Conservation (phyloP, 108 stramenopile genomes). For the Skeletonema marinoi region DNA sequence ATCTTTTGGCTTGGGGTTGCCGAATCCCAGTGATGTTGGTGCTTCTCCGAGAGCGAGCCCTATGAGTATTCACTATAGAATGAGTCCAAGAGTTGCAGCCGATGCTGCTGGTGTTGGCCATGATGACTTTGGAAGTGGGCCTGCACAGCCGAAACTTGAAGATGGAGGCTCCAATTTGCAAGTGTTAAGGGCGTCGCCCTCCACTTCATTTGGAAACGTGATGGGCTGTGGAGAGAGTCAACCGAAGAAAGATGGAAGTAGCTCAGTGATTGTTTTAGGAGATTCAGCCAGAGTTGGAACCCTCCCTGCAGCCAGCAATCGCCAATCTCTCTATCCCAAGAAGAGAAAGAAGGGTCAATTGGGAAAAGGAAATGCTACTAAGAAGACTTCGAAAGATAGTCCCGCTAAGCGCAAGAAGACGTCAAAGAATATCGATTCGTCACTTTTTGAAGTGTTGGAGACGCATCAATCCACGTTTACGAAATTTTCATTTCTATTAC, state of each 20-base stretch:
- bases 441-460: constrained; percentile 54
- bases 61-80: constrained; percentile 14
- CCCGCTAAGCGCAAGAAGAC: neutral
- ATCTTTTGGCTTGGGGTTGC: constrained; percentile 58
- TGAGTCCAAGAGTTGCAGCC: constrained; percentile 1
- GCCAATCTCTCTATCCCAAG: neutral
- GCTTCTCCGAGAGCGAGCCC: constrained; percentile 21
- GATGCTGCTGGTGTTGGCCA: constrained; percentile 6
- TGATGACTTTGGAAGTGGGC: constrained; percentile 21
- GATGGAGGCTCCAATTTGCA: constrained; percentile 19
- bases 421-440: constrained; percentile 40
- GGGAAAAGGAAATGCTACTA: neutral
- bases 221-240: neutral
- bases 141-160: constrained; percentile 5
- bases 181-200: constrained; percentile 31
- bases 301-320: neutral
- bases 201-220: constrained; percentile 35
- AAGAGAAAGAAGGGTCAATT: neutral
- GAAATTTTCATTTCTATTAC: constrained; percentile 68
- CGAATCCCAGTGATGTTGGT: constrained; percentile 39
- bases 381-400: neutral
- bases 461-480: constrained; percentile 49
- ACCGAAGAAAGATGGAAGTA: neutral
- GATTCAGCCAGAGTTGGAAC: constrained; percentile 19
- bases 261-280: constrained; percentile 15